Conservation (phyloP, 768 basidiomycete genomes). For the Mycena amicta region DNA sequence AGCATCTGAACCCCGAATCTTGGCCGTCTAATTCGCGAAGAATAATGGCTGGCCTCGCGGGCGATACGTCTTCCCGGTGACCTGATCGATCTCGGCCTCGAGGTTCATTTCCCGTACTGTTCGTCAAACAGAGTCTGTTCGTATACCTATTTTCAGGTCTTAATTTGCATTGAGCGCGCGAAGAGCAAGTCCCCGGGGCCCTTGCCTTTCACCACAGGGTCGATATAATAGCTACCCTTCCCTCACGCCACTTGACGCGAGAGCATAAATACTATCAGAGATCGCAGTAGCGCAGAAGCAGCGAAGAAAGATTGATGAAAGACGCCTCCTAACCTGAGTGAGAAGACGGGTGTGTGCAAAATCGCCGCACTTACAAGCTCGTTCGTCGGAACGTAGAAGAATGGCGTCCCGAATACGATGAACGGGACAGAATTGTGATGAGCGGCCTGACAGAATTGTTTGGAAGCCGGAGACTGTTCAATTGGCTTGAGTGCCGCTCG, state of each 20-base stretch:
- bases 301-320: slow-evolving; percentile 3
- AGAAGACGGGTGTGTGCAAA: background rate
- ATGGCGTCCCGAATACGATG: too few species aligned
- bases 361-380: background rate
- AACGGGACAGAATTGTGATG: too few species aligned
- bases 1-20: background rate
- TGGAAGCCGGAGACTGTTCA: too few species aligned
- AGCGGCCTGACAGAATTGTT: too few species aligned
- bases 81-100: too few species aligned
- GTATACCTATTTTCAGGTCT: background rate
- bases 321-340: background rate
- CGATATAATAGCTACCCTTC: background rate
- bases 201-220: too few species aligned
- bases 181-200: too few species aligned
- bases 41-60: too few species aligned
- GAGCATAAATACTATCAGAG: background rate
- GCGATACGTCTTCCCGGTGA: too few species aligned
- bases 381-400: background rate
- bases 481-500: too few species aligned
- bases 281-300: background rate
- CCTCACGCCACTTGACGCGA: background rate
- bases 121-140: background rate
- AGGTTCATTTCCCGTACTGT: background rate
- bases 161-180: background rate
- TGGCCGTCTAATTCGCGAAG: background rate